Conservation (phyloP, 345 rosid species). For the Aquilaria sinensis region DNA sequence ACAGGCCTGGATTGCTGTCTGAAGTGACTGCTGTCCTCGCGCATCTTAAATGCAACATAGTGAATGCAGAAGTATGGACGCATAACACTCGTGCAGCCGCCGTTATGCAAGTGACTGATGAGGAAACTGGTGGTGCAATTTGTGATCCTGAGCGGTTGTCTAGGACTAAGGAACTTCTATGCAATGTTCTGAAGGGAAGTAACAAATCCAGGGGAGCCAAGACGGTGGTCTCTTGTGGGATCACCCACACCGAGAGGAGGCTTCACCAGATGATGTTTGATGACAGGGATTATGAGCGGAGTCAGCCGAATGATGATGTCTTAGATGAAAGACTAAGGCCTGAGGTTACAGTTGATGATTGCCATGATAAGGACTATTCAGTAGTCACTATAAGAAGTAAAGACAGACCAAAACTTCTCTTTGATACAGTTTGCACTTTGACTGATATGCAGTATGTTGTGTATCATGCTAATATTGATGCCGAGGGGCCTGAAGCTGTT, state of each 20-base stretch:
- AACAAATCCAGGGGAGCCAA: conserved; percentile 59
- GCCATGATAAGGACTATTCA: conserved; percentile 78
- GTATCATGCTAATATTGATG: conserved; percentile 79
- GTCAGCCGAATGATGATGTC: conserved; percentile 21
- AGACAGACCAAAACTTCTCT: conserved; percentile 92
- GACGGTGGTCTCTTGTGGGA: conserved; percentile 57
- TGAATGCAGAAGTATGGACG: conserved; percentile 91
- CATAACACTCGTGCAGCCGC: conserved; percentile 90
- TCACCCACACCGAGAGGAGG: conserved; percentile 73
- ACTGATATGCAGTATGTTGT: conserved; percentile 97
- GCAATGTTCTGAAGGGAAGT: conserved; percentile 78
- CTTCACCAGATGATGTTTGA: conserved; percentile 99
- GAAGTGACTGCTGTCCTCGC: conserved; percentile 83
- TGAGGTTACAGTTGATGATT: conserved; percentile 70
- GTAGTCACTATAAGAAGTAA: conserved; percentile 73
- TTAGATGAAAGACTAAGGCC: conserved; percentile 62
- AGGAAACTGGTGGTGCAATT: conserved; percentile 57
- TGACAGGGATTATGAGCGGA: conserved; percentile 80
- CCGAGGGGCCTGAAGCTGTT: conserved; percentile 63
- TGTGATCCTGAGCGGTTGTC: conserved; percentile 58
- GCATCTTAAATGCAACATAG: conserved; percentile 75
- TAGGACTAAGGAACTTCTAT: conserved; percentile 56
- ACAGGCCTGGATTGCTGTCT: conserved; percentile 87
- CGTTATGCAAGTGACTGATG: conserved; percentile 81
- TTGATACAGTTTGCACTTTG: conserved; percentile 80